These are phyloP conservation scores for Buxus sempervirens DNA, from an alignment of 164 flowering plant genomes.

Conservation along the genomic window DNA sequence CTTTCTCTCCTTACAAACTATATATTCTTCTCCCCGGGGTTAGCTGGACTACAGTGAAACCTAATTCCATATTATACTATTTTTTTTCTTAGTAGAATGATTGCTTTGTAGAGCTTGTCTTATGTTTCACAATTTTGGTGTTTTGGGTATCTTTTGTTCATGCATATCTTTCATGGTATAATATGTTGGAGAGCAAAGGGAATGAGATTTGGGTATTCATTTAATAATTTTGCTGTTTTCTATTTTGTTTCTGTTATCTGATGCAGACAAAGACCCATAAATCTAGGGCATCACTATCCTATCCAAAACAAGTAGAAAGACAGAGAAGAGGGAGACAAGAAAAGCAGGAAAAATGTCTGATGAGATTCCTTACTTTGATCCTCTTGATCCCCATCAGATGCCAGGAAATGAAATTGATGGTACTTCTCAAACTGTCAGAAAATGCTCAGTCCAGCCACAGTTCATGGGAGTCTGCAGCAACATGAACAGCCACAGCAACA, in stretches of 20 bases:
- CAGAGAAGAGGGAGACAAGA: too few species aligned
- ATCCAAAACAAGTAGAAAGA: not conserved
- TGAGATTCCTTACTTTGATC: slow-evolving; percentile 37
- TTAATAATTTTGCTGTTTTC: not conserved
- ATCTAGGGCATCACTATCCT: slow-evolving; percentile 5
- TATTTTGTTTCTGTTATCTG: slow-evolving; percentile 5
- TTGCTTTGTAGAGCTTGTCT: not conserved
- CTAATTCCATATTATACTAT: not conserved
- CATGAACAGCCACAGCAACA: slow-evolving; percentile 16
- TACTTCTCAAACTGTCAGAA: slow-evolving; percentile 9
- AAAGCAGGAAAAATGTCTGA: slow-evolving; percentile 24
- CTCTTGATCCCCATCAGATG: slow-evolving; percentile 24
- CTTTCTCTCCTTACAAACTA: not conserved
- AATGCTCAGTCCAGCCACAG: not conserved
- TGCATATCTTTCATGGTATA: too few species aligned
- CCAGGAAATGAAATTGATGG: slow-evolving; percentile 17
- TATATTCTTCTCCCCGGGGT: not conserved
- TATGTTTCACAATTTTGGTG: not conserved
- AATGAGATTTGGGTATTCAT: not conserved
- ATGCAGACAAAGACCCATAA: slow-evolving; percentile 13
- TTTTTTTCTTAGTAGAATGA: not conserved
- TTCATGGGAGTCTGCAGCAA: slow-evolving; percentile 11
- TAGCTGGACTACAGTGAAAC: not conserved
- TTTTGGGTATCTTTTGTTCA: not conserved
- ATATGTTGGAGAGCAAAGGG: too few species aligned